Conservation (phyloP, 768 basidiomycete species). For the Mycena venus region DNA sequence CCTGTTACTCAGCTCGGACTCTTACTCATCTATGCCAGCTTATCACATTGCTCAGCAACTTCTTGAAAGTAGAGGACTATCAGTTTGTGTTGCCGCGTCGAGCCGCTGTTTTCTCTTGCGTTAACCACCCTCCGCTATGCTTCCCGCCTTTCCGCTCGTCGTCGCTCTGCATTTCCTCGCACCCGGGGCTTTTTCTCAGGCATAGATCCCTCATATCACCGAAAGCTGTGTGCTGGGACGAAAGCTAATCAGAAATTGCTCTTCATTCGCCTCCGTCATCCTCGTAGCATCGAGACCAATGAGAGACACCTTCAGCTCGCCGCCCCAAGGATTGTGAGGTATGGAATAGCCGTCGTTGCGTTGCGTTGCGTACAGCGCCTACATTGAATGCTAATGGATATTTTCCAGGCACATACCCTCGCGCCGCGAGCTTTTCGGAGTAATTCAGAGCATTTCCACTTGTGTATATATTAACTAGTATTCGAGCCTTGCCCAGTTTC, state of each 20-base stretch:
- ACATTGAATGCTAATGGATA: neutral
- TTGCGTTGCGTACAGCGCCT: neutral
- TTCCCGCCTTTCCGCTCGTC: neutral
- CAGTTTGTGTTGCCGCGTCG: neutral
- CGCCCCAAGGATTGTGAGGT: neutral
- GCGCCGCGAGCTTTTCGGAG: neutral
- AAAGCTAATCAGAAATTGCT: neutral
- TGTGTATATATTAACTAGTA: neutral
- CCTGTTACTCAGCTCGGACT: neutral
- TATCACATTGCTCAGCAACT: neutral
- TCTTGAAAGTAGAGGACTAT: neutral
- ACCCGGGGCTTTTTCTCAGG: neutral
- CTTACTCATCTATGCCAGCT: neutral
- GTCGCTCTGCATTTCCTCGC: neutral
- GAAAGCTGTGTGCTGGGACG: neutral
- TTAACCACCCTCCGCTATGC: neutral
- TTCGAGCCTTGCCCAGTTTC: neutral
- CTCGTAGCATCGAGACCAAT: neutral
- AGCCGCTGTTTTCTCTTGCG: neutral
- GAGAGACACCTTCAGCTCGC: neutral
- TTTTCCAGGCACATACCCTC: neutral
- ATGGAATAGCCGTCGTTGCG: neutral
- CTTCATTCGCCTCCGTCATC: neutral
- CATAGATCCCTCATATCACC: neutral
- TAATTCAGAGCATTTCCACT: neutral